Base-by-base conservation (phyloP, 352 stramenopile species). In the Pythium dissotocum region DNA sequence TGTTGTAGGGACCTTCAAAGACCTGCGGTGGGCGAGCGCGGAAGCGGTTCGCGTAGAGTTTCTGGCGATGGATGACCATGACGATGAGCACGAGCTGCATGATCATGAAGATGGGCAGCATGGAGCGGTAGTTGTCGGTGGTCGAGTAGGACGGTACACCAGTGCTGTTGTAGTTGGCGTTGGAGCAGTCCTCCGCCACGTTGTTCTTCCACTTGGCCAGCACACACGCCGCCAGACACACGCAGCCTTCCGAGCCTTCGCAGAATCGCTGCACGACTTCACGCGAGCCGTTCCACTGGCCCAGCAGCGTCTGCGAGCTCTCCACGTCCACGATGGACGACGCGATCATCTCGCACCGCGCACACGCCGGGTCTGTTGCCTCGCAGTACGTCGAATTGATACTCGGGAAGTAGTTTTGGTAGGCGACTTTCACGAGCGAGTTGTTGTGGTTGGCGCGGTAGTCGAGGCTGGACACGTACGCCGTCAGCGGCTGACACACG, bases 71-170 rank as follows among this genome's bases (percentile, higher is more conserved):
- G 57, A 91, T 74, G 57, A 90, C 77, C 16, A 84, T 74, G 4
- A 67, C 72, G 16, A 93, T 75, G 35, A 93, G 65, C 28, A 69
- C 56, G 30, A 90, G 73, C 71, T 93, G 85, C 49, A 91, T 58
- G n/a, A 82, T 67, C 51, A 91, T 78, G 67, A 88, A 90, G 49
- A 93, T 71, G 1, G 86, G 82, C 30, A 93, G 73, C 71, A 88
- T 79, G 24, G 80, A 79, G 58, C 74, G 79, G 69, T 90, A 90
- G 44, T 61, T 87, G 44, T 77, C 69, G 55, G 44, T 51, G 5
- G 61, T 32, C 32, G 63, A 51, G 49, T 72, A 51, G 13, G 42
- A 51, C 51, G 6, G 53, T 40, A 10, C 70, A 13, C 63, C 30
- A 49, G 66, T 75, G 52, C 57, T 61, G 24, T 61, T 61, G 24